Base-by-base conservation (phyloP, 73 alveolate genomes). In the Paramecium octaurelia region DNA sequence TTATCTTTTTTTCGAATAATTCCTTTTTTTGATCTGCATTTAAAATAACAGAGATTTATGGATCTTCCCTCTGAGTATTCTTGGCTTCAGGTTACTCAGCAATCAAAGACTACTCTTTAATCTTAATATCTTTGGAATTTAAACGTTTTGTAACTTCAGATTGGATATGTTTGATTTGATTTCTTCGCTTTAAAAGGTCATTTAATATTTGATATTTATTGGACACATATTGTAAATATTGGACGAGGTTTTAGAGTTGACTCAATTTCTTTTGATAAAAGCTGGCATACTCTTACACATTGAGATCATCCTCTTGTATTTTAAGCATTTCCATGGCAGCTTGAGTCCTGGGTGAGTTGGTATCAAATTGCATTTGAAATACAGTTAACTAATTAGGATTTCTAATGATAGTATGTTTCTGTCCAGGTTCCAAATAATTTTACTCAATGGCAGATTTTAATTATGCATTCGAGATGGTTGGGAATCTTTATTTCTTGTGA, bases 311-410 rank as follows among this genome's bases (percentile, higher is more conserved):
- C 46, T 11, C 14, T 14, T 64, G 8, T 31, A 64, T 27, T 31
- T 64, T 64, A 27, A 64, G 84, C 84, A 64, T 64, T 64, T 64
- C 84, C 84, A 64, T 64, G 12, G 84, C 84, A 1, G 84, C 84
- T 34, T 64, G 12, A 64, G 84, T 64, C 31, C 84, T 64, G 11
- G 84, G 84, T 27, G 84, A 64, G 31, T 64, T 24, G 10, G 24
- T 24, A 64, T 64, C 84, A 64, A 64, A 64, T 31, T 64, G 50
- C 54, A 64, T 64, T 12, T 34, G 84, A 14, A 64, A 64, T 14
- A 64, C 84, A 8, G 84, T 64, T n/a, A 64, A 64, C 6, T 23
- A 12, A 64, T 64, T 64, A 31, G 84, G 84, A 64, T 64, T 64
- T 27, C 84, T 64, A 3, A 64, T 64, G 50, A 64, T 64, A 7